Conservation (phyloP, 306 rosid species). For the Medicago lupulina region DNA sequence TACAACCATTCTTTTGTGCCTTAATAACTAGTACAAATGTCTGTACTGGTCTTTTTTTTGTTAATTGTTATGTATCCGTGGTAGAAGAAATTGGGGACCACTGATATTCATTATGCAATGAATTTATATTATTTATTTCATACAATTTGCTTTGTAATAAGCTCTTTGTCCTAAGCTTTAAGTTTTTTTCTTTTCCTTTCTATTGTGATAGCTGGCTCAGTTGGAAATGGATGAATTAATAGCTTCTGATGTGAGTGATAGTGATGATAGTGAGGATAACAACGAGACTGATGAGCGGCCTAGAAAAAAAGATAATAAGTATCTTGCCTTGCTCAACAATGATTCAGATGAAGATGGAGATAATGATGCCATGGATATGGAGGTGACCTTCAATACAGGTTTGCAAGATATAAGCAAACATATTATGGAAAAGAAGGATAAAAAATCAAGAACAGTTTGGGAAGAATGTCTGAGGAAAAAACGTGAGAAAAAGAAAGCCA, state of each 20-base stretch:
- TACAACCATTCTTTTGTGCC: slow-evolving; percentile 6
- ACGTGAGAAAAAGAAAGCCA: slow-evolving; percentile 71
- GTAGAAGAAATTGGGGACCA: slow-evolving; percentile 7
- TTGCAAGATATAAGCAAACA: slow-evolving; percentile 88
- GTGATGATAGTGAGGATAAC: slow-evolving; percentile 57
- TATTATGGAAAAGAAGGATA: slow-evolving; percentile 80
- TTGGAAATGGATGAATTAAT: slow-evolving; percentile 75
- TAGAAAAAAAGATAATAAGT: slow-evolving; percentile 58
- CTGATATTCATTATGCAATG: slow-evolving; percentile 12
- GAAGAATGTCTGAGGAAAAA: slow-evolving; percentile 72
- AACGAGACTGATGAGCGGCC: slow-evolving; percentile 47
- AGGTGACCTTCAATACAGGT: slow-evolving; percentile 89
- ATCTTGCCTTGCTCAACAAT: slow-evolving; percentile 66
- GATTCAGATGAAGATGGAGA: slow-evolving; percentile 67
- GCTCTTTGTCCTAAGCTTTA: slow-evolving; percentile 25
- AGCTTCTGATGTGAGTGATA: slow-evolving; percentile 79
- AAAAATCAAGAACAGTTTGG: slow-evolving; percentile 80
- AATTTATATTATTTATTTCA: slow-evolving; percentile 23
- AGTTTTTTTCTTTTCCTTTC: slow-evolving; percentile 34
- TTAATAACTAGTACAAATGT: background rate
- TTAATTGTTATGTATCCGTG: background rate
- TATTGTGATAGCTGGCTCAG: slow-evolving; percentile 61
- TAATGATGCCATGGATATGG: slow-evolving; percentile 74
- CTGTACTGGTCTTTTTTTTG: slow-evolving; percentile 7
- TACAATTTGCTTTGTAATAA: slow-evolving; percentile 32